A percentile compares a stretch with the other conserved stretches of the same genome.
phyloP scores from a whole-genome alignment of 2,329 filamentous ascomycete genomes.

The Botrytis fragariae region DNA sequence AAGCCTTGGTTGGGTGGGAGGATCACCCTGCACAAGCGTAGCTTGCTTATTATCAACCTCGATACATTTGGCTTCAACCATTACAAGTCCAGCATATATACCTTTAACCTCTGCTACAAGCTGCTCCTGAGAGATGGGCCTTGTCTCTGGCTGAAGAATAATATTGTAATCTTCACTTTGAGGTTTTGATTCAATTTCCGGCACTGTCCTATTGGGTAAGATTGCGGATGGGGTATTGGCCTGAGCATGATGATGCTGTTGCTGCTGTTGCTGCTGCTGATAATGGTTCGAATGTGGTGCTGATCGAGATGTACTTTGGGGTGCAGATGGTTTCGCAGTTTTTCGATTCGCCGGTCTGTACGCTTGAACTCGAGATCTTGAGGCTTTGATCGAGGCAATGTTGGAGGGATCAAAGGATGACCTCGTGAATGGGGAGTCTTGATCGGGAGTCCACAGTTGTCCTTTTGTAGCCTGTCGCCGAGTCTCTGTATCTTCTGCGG shows the following conservation, averaged over 20 bases:
- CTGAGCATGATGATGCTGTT: slow-evolving; percentile 4
- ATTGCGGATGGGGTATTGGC: neutral
- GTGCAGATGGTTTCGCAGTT: slow-evolving; percentile 13
- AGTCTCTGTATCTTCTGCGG: slow-evolving; percentile 22
- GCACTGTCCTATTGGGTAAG: slow-evolving; percentile 4
- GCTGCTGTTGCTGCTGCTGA: slow-evolving; percentile 9
- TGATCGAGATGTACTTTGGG: slow-evolving; percentile 14
- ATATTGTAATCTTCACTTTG: slow-evolving; percentile 53
- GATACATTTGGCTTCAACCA: slow-evolving; percentile 86
- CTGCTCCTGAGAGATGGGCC: slow-evolving; percentile 39
- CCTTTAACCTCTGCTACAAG: slow-evolving; percentile 36
- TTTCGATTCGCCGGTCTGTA: slow-evolving; percentile 26
- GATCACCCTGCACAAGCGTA: slow-evolving; percentile 49
- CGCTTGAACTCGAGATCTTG: slow-evolving; percentile 27
- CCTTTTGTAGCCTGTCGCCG: slow-evolving; percentile 25
- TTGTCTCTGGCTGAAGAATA: slow-evolving; percentile 50
- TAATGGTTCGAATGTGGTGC: neutral
- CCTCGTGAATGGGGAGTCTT: slow-evolving; percentile 25
- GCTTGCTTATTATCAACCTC: slow-evolving; percentile 70
- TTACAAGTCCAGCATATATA: slow-evolving; percentile 78
- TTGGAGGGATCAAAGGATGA: slow-evolving; percentile 33
- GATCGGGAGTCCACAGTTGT: slow-evolving; percentile 34
- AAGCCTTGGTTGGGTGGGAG: slow-evolving; percentile 44
- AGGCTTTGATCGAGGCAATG: slow-evolving; percentile 31
- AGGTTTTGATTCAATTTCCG: slow-evolving; percentile 46